Evolutionary conservation across 495 filamentous ascomycete species (phyloP).

Genomic region (Trypethelium eluteriae): DNA sequence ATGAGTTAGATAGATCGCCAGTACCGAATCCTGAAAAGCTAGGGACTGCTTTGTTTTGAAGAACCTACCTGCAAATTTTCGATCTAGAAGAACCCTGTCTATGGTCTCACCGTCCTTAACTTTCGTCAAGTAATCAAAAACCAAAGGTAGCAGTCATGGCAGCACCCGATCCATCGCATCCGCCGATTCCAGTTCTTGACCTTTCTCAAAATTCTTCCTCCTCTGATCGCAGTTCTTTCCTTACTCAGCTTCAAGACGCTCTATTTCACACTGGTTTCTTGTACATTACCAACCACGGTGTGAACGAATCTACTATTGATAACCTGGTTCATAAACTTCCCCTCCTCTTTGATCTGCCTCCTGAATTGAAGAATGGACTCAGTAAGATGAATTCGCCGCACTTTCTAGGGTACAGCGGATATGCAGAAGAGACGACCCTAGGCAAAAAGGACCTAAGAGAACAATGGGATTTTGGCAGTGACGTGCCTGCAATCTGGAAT

Average conservation of each 20-base stretch:
- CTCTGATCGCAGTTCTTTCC: conserved; percentile 25
- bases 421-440: conserved; percentile 45
- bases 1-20: no score
- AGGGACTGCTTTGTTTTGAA: no score
- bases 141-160: neutral
- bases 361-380: conserved; percentile 36
- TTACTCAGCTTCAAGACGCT: conserved; percentile 40
- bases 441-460: conserved; percentile 45
- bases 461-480: conserved; percentile 51
- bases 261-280: conserved; percentile 47
- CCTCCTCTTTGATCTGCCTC: conserved; percentile 39
- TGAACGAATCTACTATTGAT: conserved; percentile 33
- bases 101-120: no score
- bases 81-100: no score
- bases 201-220: conserved; percentile 36
- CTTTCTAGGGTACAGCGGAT: conserved; percentile 47
- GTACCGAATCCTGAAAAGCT: no score
- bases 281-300: conserved; percentile 46
- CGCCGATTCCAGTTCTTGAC: conserved; percentile 38
- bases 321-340: conserved; percentile 39
- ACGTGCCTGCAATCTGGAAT: conserved; percentile 38
- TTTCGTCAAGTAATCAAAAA: no score
- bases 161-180: neutral
- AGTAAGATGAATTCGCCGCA: conserved; percentile 46
- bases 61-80: no score